phyloP scores from a whole-genome alignment of 1,284 basidiomycete species.

The Ceratobasidium sp. region DNA sequence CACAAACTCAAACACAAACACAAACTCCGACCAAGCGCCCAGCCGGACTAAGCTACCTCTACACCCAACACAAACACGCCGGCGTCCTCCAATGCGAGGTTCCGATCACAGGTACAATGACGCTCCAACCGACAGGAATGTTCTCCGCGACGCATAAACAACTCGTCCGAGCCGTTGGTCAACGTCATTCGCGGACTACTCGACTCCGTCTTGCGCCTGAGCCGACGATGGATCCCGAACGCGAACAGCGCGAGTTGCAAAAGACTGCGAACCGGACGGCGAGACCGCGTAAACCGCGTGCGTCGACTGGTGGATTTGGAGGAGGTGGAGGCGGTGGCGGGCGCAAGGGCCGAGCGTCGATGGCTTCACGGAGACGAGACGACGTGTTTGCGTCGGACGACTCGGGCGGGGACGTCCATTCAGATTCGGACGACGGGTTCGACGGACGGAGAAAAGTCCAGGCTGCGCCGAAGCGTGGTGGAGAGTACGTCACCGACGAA shows the following conservation, averaged over 20 bases:
- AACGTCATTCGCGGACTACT: conserved; percentile 84
- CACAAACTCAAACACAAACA: too few relatives aligned
- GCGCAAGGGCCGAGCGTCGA: conserved; percentile 24
- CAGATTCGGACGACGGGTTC: conserved; percentile 44
- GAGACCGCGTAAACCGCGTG: conserved; percentile 60
- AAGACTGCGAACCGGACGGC: conserved; percentile 75
- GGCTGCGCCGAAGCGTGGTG: conserved; percentile 56
- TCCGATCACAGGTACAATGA: conserved; percentile 85
- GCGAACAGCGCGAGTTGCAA: conserved; percentile 77
- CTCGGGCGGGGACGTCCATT: conserved; percentile 49
- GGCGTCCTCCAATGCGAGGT: conserved; percentile 89
- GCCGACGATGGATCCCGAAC: conserved; percentile 78
- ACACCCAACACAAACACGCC: conserved; percentile 89
- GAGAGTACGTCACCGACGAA: conserved; percentile 85
- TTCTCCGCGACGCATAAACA: conserved; percentile 90
- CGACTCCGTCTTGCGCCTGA: conserved; percentile 82
- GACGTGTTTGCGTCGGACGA: conserved; percentile 45
- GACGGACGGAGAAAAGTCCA: conserved; percentile 51
- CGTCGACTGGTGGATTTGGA: conserved; percentile 61
- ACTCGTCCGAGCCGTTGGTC: conserved; percentile 88
- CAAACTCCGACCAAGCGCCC: conserved; percentile 14
- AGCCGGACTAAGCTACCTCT: conserved; percentile 79
- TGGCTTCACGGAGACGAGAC: conserved; percentile 43
- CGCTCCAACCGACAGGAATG: conserved; percentile 88
- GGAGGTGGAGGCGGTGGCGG: conserved; percentile 67